Percentiles rank a stretch among this genome's conserved stretches.
Conservation (phyloP, 169 alveolate species). For the Plasmodium vivax region DNA sequence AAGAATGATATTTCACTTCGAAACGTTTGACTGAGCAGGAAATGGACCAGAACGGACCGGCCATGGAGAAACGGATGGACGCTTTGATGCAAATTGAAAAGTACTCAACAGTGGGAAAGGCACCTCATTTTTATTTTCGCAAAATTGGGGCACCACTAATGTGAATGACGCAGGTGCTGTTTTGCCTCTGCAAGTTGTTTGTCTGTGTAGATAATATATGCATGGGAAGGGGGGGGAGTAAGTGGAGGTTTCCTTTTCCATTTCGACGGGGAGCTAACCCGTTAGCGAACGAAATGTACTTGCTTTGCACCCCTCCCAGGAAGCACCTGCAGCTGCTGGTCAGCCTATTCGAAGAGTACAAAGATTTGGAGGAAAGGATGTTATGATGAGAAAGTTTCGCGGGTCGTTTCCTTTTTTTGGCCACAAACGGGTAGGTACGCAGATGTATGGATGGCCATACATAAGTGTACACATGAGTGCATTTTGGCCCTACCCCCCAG, state of each 20-base stretch:
- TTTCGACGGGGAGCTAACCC: neutral
- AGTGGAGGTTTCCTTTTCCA: neutral
- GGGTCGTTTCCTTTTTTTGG: neutral
- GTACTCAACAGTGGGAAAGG: neutral
- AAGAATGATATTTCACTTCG: neutral
- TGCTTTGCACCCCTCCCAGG: neutral
- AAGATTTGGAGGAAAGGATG: constrained; percentile 43
- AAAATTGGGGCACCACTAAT: neutral
- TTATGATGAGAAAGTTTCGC: neutral
- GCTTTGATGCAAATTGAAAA: constrained; percentile 65
- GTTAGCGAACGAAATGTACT: neutral
- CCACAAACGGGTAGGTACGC: neutral
- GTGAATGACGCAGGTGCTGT: neutral
- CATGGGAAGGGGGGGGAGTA: neutral
- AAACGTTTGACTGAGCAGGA: neutral
- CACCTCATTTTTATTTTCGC: neutral
- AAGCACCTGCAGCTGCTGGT: constrained; percentile 39
- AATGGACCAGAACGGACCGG: neutral
- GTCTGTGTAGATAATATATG: neutral
- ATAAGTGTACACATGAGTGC: neutral
- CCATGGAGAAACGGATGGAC: constrained; percentile 38
- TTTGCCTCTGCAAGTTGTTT: neutral
- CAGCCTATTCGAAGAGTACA: constrained; percentile 33
- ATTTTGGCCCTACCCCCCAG: neutral
- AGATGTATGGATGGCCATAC: neutral